phyloP scores from a whole-genome alignment of 441 rosid species.

The Gossypium gossypioides region DNA sequence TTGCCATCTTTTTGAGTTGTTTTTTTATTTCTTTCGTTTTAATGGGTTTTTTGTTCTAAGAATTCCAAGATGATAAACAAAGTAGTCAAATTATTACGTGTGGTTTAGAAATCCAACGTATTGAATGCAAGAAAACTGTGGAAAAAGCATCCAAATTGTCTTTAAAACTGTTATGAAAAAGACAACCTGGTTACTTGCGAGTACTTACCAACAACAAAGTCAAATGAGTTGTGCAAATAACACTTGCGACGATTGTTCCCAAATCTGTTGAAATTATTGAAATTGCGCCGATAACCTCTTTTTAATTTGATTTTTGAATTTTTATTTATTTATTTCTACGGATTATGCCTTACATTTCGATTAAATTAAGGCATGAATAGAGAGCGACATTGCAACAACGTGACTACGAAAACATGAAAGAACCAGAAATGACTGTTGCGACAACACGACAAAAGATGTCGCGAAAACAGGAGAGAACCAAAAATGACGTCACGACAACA shows the following conservation, averaged over 20 bases:
- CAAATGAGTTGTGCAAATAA: neutral
- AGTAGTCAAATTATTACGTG: slow-evolving; percentile 10
- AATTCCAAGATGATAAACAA: slow-evolving; percentile 12
- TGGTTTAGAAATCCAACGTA: neutral
- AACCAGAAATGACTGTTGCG: no score
- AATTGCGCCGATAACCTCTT: no score
- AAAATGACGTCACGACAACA: no score
- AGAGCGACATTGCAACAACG: no score
- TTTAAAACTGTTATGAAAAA: neutral
- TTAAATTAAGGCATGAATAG: no score
- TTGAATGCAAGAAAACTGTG: neutral
- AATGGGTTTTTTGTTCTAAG: neutral
- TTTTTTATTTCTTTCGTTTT: neutral
- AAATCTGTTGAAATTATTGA: no score
- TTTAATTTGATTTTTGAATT: no score
- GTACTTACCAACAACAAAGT: neutral
- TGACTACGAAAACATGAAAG: no score
- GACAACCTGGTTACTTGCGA: neutral
- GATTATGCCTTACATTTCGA: no score
- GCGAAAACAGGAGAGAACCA: no score
- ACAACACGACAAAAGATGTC: no score
- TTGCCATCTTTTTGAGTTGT: slow-evolving; percentile 1
- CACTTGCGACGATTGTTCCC: neutral
- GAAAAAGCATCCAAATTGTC: neutral
- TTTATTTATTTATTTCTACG: no score